Evolutionary conservation across 768 basidiomycete genomes (phyloP).

Genomic region (Leucosporidium scottii): DNA sequence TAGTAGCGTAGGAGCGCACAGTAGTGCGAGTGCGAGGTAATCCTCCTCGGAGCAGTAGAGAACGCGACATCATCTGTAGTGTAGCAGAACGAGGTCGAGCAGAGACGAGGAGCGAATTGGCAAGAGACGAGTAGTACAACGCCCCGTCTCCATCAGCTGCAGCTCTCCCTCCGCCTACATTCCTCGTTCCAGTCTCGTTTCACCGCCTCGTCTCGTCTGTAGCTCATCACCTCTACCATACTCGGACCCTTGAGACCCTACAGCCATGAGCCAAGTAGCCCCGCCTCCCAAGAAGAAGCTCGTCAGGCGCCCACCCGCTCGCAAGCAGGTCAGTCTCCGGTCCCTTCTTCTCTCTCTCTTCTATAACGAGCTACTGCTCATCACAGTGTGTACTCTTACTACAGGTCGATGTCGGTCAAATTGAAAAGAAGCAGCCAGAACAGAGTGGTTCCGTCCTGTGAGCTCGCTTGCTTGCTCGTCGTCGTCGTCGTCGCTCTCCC

Average conservation of each 20-base stretch:
- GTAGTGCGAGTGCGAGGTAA: too few species aligned
- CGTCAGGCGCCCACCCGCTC: slow-evolving; percentile 37
- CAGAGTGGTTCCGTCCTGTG: slow-evolving; percentile 18
- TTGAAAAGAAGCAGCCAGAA: slow-evolving; percentile 30
- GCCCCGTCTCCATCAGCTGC: too few species aligned
- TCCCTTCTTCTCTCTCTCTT: neutral
- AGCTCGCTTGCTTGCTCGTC: too few species aligned
- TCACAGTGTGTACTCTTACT: neutral
- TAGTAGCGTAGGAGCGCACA: too few species aligned
- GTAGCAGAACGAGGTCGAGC: too few species aligned
- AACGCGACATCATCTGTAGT: too few species aligned
- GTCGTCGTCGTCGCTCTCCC: neutral
- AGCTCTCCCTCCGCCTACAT: too few species aligned
- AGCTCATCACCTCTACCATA: neutral
- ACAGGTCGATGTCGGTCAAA: slow-evolving; percentile 32
- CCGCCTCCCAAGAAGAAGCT: slow-evolving; percentile 16
- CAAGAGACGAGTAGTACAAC: too few species aligned
- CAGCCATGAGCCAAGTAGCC: neutral
- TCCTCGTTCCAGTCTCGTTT: neutral
- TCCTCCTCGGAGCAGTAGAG: too few species aligned
- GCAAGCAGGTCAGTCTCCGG: slow-evolving; percentile 30
- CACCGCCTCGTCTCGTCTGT: neutral
- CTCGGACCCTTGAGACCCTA: neutral
- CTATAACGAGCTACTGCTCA: neutral
- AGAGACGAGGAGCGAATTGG: too few species aligned